These are phyloP conservation scores for Carex pumila DNA, from an alignment of 176 grass and related monocot genomes.

Conservation along the genomic window DNA sequence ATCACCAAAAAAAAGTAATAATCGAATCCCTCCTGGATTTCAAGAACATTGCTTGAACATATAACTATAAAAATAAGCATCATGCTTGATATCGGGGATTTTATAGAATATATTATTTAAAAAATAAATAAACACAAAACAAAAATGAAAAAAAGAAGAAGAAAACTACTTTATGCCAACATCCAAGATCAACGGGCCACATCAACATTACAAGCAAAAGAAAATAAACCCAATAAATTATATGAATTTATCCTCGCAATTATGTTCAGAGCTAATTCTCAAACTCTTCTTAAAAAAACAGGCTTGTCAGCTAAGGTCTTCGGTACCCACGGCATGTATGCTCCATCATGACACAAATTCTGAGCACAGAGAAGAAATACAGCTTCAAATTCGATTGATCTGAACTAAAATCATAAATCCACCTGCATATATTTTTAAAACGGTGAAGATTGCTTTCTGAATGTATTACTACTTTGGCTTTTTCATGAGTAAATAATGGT, in stretches of 20 bases:
- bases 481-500: neutral
- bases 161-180: neutral
- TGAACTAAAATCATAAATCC: neutral
- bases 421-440: neutral
- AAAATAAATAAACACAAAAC: neutral
- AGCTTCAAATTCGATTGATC: neutral
- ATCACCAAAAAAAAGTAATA: no score
- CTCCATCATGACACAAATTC: constrained; percentile 71
- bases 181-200: neutral
- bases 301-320: constrained; percentile 36
- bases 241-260: neutral
- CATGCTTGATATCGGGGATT: no score
- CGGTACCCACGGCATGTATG: constrained; percentile 60
- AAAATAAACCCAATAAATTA: neutral
- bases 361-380: constrained; percentile 8
- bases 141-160: neutral
- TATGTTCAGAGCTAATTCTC: constrained; percentile 3
- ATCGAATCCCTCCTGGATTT: no score
- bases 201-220: neutral
- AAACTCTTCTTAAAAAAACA: constrained; percentile 30
- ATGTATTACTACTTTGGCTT: neutral
- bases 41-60: no score
- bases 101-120: neutral
- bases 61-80: no score
- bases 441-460: neutral